Evolutionary conservation across 192 early-diverging fungal genomes (phyloP).

Genomic region (Neocallimastix lanati): DNA sequence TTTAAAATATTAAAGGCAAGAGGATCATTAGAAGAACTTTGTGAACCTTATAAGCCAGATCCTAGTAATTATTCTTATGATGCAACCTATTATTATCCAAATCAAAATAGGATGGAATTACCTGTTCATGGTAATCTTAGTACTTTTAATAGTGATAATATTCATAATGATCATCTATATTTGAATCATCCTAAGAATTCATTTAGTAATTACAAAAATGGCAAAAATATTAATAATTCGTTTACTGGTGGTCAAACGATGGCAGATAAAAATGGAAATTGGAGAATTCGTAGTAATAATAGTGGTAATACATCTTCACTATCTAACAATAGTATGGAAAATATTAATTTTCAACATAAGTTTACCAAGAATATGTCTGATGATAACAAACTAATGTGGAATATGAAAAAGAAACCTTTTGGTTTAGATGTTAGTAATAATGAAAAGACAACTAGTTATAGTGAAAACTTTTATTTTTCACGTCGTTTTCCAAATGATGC

Average conservation of each 20-base stretch:
- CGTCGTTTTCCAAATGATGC: neutral
- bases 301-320: neutral
- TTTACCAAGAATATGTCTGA: neutral
- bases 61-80: neutral
- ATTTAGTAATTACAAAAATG: neutral
- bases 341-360: neutral
- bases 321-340: neutral
- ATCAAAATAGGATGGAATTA: neutral
- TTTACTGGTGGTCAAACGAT: neutral
- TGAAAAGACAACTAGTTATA: neutral
- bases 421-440: no score
- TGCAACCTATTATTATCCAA: neutral
- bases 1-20: slow-evolving; percentile 32
- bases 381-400: no score
- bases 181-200: neutral
- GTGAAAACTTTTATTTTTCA: neutral
- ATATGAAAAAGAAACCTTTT: no score
- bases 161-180: neutral
- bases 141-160: neutral
- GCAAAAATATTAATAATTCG: neutral
- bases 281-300: neutral
- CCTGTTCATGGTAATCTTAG: neutral
- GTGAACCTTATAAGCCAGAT: slow-evolving; percentile 23
- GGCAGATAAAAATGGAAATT: neutral
- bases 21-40: slow-evolving; percentile 20